Base-by-base conservation (phyloP, 345 rosid species). In the Noccaea bulbosa region DNA sequence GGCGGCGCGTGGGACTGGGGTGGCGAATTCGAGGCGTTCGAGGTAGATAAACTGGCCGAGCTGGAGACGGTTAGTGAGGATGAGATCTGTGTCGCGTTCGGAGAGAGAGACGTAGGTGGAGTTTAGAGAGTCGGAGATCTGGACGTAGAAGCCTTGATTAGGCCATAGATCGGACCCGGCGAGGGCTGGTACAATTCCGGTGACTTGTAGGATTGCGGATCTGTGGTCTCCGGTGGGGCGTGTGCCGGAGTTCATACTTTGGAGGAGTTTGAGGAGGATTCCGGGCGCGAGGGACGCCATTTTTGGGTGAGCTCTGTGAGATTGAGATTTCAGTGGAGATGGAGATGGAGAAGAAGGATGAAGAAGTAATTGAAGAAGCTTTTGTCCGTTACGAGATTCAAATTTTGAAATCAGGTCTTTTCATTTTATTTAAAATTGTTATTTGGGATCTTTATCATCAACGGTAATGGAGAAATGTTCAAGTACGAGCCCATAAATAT, bases 171-270 rank as follows among this genome's bases (percentile, higher is more conserved):
- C 95, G 59, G 97, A 85, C 11, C 88, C 97, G 15, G 99, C 86
- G 9, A 89, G 93, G 35, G 96, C 96, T 0, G 99, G 99, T 14
- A 94, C 96, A 1, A 94, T 94, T 62, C 96, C 95, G 55, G 88
- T 81, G 69, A 94, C 92, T 74, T 94, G 97, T 55, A 94, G 86
- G 56, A 81, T 87, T n/a, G 99, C 76, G 37, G 90, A 89, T 67
- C 97, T 89, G 88, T 94, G 97, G 80, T 94, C 99, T 22, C 97
- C 96, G 66, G 96, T 84, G 52, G 89, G 90, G 0, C 99, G 91
- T 17, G 83, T 61, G 9, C 79, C 16, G n/a, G 98, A 78, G 81
- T 84, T 88, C 97, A 94, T 94, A 12, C 90, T 81, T 41, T 93
- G 97, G 20, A 93, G 95, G 69, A 93, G 95, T 73, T 89, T 91